Conservation (phyloP, 768 basidiomycete genomes). For the Infundibulicybe gibba region DNA sequence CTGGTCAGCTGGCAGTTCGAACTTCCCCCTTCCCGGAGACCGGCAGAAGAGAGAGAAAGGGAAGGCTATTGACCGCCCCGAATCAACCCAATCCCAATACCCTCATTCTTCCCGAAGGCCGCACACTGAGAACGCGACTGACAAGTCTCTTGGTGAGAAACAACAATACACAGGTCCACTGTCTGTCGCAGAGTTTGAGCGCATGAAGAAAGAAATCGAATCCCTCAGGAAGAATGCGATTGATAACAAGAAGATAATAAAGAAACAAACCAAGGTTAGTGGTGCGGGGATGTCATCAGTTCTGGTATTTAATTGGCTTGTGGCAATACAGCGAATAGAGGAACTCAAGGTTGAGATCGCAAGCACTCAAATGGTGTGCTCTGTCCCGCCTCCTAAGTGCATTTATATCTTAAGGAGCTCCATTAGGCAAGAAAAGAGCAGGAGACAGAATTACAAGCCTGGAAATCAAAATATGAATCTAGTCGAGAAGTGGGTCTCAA, state of each 20-base stretch:
- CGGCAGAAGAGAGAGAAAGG: constrained; percentile 15
- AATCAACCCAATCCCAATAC: not conserved
- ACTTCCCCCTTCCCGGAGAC: not conserved
- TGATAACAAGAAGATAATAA: constrained; percentile 45
- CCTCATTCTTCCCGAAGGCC: not conserved
- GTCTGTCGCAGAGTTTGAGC: constrained; percentile 47
- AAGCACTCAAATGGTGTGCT: constrained; percentile 31
- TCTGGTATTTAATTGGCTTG: not conserved
- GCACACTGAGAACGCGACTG: constrained; percentile 1
- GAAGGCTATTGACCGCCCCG: constrained; percentile 11
- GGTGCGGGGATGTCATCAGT: not conserved
- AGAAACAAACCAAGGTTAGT: constrained; percentile 55
- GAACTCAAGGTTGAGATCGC: constrained; percentile 44
- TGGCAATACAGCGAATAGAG: constrained; percentile 41
- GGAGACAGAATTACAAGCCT: constrained; percentile 36
- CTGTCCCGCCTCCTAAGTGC: not conserved
- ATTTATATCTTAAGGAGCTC: not conserved
- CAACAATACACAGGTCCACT: constrained; percentile 25
- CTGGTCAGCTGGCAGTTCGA: too few species aligned
- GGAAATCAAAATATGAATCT: constrained; percentile 45
- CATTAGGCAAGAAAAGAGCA: constrained; percentile 41
- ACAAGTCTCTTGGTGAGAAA: constrained; percentile 11
- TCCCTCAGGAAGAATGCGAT: constrained; percentile 42
- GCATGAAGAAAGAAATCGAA: constrained; percentile 56
- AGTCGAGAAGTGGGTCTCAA: constrained; percentile 49